Evolutionary conservation across 768 basidiomycete genomes (phyloP), one percentile per base, ranked within the genome.

Genomic region (Phallus indusiatus): DNA sequence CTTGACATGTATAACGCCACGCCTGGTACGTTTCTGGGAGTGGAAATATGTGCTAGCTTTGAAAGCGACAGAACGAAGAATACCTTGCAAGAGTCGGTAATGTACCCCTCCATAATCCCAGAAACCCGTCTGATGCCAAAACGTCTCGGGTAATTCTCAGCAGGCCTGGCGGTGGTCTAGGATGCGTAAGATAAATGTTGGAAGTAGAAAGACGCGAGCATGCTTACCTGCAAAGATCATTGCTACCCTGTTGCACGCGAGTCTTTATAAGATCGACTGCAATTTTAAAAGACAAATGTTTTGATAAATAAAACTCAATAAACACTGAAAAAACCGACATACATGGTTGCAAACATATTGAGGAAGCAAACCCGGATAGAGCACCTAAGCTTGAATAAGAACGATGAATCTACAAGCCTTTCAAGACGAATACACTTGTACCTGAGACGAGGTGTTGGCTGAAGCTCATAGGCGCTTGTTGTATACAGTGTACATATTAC

Each of bases 1-100:
- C 83, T 76, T 3, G 94, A 91, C 76, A 96, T 88, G 74, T 97
- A 97, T 53, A 94, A 70, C 2, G 94, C 92, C 18, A 96, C 88
- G 4, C 94, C 94, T 1, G 94, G 94, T 4, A 96, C 83, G 67
- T 95, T 96, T 59, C 94, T 94, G 62, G 35, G 28, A 20, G 28
- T 52, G 14, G 22, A 51, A 36, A 42, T 20, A 66, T 47, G 5
- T 58, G 34, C 53, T 24, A 11, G 59, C n/a, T 60, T 51, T 71
- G 20, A 64, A 82, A 47, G n/a, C 5, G 20, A 49, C 28, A 28
- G 47, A 12, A 21, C 16, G 42, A 21, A 12, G 35, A 51, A 35
- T 20, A 58, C 92, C 93, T 78, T 18, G 81, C 71, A 12, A 96
- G 74, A 0, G 93, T 90, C 6, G 93, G 85, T 6, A 76, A 73